phyloP scores from a whole-genome alignment of 2,329 filamentous ascomycete species.

The Arthroderma sp. region DNA sequence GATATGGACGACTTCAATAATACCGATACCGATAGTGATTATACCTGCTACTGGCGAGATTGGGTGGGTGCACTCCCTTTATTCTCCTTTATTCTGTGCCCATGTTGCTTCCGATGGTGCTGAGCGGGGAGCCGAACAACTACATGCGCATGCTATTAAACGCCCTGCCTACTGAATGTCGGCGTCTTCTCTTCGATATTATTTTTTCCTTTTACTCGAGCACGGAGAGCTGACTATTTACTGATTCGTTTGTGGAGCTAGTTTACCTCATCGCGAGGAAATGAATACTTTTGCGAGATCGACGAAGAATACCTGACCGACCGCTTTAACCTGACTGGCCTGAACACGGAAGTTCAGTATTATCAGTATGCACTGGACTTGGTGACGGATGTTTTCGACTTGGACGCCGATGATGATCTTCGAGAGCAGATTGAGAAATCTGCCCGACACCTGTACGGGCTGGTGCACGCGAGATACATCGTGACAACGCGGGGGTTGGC shows the following conservation, averaged over 20 bases:
- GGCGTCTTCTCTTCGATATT: too few relatives aligned
- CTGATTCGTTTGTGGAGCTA: conserved; percentile 25
- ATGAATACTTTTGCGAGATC: conserved; percentile 99
- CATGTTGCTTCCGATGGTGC: too few relatives aligned
- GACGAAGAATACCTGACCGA: conserved; percentile 98
- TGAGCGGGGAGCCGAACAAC: not conserved
- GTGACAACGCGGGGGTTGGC: conserved; percentile 85
- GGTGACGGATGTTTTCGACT: conserved; percentile 94
- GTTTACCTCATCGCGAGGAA: conserved; percentile 96
- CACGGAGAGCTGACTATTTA: not conserved
- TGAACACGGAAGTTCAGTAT: conserved; percentile 96
- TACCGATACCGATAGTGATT: conserved; percentile 86
- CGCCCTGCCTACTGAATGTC: too few relatives aligned
- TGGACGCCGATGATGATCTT: conserved; percentile 98
- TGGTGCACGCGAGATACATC: conserved; percentile 93
- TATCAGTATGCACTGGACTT: conserved; percentile 98
- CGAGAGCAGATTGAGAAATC: conserved; percentile 96
- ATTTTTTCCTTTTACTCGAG: not conserved
- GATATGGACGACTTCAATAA: conserved; percentile 93
- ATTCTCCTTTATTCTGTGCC: conserved; percentile 9
- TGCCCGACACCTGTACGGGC: conserved; percentile 83
- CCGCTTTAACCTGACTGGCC: conserved; percentile 90
- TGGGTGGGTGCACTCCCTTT: conserved; percentile 57
- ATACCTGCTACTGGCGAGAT: conserved; percentile 98
- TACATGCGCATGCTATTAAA: not conserved